Conservation (phyloP, 1,284 basidiomycete genomes). For the Sporisorium exsertum region DNA sequence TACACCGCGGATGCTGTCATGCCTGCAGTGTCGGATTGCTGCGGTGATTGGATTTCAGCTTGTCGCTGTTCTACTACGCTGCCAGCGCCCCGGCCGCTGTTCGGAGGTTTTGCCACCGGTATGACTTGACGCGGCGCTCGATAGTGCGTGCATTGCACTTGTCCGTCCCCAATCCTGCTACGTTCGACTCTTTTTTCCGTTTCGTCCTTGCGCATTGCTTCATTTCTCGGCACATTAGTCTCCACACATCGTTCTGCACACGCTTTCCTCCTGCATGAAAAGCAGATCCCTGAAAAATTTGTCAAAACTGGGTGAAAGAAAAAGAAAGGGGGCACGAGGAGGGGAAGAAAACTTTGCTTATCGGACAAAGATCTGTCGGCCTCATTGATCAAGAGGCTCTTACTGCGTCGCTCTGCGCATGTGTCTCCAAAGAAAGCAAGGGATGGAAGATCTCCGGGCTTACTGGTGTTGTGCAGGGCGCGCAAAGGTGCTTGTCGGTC, state of each 20-base stretch:
- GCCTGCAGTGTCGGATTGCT: slow-evolving; percentile 15
- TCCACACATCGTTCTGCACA: slow-evolving; percentile 2
- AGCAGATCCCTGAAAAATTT: slow-evolving; percentile 6
- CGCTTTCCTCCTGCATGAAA: slow-evolving; percentile 11
- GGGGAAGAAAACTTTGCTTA: background rate
- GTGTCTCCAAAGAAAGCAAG: background rate
- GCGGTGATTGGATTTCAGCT: slow-evolving; percentile 18
- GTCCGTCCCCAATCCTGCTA: background rate
- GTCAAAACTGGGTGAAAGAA: background rate
- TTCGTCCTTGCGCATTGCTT: background rate
- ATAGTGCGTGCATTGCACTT: background rate
- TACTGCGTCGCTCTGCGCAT: background rate
- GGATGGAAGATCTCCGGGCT: background rate
- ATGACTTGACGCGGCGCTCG: slow-evolving; percentile 13
- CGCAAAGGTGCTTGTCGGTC: background rate
- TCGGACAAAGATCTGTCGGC: slow-evolving; percentile 8
- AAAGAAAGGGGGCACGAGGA: background rate
- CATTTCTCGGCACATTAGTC: slow-evolving; percentile 4
- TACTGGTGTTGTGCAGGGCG: background rate
- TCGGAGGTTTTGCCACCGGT: slow-evolving; percentile 31
- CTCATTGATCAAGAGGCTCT: background rate
- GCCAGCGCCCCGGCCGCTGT: slow-evolving; percentile 26
- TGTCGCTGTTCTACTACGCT: slow-evolving; percentile 27
- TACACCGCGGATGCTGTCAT: background rate
- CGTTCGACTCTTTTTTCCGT: background rate